Conservation (phyloP, 345 rosid species). For the Eucalyptus sp. region DNA sequence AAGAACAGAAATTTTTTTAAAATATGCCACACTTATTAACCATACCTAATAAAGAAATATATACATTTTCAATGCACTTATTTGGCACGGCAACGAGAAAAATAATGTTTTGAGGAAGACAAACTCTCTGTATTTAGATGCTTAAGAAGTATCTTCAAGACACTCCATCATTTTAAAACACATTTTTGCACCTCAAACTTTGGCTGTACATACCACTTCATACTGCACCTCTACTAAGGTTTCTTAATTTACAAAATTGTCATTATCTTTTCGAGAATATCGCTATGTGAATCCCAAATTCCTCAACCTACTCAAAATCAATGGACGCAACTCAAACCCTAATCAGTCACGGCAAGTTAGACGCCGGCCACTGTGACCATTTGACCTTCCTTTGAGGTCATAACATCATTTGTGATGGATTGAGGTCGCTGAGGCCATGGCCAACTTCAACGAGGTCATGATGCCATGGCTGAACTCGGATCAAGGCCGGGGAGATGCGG, state of each 20-base stretch:
- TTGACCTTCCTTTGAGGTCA: not conserved
- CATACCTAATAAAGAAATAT: not conserved
- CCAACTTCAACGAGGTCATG: not conserved
- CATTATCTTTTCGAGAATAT: not conserved
- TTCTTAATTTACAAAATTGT: not conserved
- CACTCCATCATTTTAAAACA: not conserved
- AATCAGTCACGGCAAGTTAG: rapidly evolving
- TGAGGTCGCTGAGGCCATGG: not conserved
- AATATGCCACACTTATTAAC: not conserved
- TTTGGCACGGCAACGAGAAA: not conserved
- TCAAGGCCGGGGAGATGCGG: not conserved
- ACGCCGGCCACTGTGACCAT: not conserved
- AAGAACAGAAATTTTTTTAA: rapidly evolving
- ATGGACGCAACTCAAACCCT: not conserved
- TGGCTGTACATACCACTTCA: not conserved
- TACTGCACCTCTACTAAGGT: not conserved
- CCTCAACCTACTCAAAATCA: not conserved
- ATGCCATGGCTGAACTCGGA: not conserved
- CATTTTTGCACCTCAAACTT: not conserved
- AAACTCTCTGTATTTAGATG: not conserved
- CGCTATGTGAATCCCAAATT: not conserved
- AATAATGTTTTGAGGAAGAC: not conserved
- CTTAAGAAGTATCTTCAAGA: not conserved
- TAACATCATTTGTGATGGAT: not conserved
- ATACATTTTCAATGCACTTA: not conserved